Evolutionary conservation across 768 basidiomycete genomes (phyloP), one percentile per base, ranked within the genome.

Genomic region (Naganishia randhawae): DNA sequence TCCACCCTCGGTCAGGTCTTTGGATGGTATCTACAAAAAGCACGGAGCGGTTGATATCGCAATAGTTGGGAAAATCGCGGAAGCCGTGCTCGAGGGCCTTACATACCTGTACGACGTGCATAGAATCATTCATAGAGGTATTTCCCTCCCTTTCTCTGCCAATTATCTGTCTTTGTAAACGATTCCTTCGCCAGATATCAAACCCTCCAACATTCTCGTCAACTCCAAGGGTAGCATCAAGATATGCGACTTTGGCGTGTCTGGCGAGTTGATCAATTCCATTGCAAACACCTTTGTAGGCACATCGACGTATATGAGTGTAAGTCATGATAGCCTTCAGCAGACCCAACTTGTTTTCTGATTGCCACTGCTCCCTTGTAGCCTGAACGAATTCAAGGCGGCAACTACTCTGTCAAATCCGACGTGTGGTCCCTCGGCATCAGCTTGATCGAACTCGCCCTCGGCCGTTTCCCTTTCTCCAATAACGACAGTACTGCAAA

Each of bases 391-490:
- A 98, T 99, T 82, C 95, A 98, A 81, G 96, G 96, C 57, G 92
- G 92, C 1, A 91, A 91, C 76, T 98, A 99, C 80, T 93, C 92
- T 32, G 95, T 99, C 80, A 98, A 98, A 81, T 97, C 94, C 3
- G 96, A 99, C 74, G 95, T 98, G 4, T 99, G 96, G 96, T 97
- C 95, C 0, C 85, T 98, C 50, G 96, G 96, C 33, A 92, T 99
- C 76, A 91, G 93, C 9, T 84, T 99, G 54, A 94, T 98, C 78
- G 96, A 99, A 82, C 87, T 99, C 48, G 96, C 93, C 0, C 86
- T 95, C 35, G 96, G 95, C 17, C 89, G 92, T 41, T 99, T 99
- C 85, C 96, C 96, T 27, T 99, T 98, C 82, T 87, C 91, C 2
- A 71, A 78, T 1, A 77, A 77, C 45, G 77, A 75, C 35, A 22